Percentiles rank a stretch among this genome's conserved stretches.
These are phyloP conservation scores for Cymbidium sinense DNA, from an alignment of 106 monocot genomes.

Conservation along the genomic window DNA sequence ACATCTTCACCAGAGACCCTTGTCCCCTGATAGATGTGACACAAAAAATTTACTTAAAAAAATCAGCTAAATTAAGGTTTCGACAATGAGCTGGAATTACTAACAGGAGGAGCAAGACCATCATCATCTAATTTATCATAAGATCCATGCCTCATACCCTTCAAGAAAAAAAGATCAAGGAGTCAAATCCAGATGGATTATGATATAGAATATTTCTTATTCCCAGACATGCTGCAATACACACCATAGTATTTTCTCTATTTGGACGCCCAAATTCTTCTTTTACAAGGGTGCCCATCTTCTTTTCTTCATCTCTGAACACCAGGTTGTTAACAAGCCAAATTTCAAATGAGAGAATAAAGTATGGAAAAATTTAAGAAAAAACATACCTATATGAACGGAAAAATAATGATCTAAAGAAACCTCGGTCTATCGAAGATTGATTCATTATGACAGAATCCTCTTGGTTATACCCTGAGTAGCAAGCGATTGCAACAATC, in stretches of 20 bases:
- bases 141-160: conserved; percentile 98
- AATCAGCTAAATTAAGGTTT: not conserved
- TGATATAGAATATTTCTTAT: not conserved
- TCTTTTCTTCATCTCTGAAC: conserved; percentile 94
- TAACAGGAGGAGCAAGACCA: conserved; percentile 99
- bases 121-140: conserved; percentile 98
- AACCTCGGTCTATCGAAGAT: conserved; percentile 98
- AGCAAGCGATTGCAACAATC: conserved; percentile 98
- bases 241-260: conserved; percentile 96
- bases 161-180: conserved; percentile 4
- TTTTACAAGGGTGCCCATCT: conserved; percentile 98
- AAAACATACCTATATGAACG: conserved; percentile 85
- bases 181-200: not conserved
- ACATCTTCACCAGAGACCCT: conserved; percentile 99
- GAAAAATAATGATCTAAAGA: conserved; percentile 94
- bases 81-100: conserved; percentile 5
- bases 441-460: conserved; percentile 99
- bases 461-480: conserved; percentile 99
- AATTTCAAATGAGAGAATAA: not conserved
- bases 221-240: not conserved
- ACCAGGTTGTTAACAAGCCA: not conserved
- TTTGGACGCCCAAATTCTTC: conserved; percentile 97
- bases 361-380: not conserved
- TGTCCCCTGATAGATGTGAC: conserved; percentile 56
- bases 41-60: conserved; percentile 4